phyloP scores from a whole-genome alignment of 306 rosid genomes.

The Lupinus albus region DNA sequence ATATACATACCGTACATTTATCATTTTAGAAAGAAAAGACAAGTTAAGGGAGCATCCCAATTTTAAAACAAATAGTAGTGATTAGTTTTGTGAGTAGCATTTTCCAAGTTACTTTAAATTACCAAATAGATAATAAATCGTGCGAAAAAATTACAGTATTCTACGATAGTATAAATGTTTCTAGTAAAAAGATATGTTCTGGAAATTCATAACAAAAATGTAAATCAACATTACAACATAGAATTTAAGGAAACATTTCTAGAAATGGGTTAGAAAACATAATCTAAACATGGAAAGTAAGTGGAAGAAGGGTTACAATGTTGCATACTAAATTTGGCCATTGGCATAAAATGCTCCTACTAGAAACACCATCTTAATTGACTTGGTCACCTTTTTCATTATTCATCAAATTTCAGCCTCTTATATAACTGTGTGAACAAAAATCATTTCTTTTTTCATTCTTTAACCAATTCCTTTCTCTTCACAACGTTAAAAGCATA shows the following conservation, averaged over 20 bases:
- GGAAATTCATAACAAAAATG: background rate
- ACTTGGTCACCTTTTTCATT: background rate
- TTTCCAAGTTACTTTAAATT: too few species aligned
- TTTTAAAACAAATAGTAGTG: background rate
- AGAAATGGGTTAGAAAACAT: background rate
- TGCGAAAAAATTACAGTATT: too few species aligned
- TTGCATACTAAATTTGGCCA: background rate
- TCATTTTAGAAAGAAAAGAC: background rate
- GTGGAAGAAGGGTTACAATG: too few species aligned
- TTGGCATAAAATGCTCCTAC: background rate
- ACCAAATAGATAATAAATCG: too few species aligned
- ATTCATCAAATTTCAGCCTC: background rate
- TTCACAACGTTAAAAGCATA: too few species aligned
- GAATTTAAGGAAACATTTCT: background rate
- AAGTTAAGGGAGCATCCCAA: background rate
- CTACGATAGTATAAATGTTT: background rate
- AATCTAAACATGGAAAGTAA: background rate
- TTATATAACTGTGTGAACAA: background rate
- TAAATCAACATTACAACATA: background rate
- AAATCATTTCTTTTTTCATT: background rate
- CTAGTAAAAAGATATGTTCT: background rate
- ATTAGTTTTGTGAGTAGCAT: too few species aligned
- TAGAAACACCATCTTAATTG: background rate
- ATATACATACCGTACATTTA: background rate
- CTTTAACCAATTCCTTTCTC: background rate